These are phyloP conservation scores for Russula dissimulans DNA, from an alignment of 768 basidiomycete genomes.

Conservation along the genomic window DNA sequence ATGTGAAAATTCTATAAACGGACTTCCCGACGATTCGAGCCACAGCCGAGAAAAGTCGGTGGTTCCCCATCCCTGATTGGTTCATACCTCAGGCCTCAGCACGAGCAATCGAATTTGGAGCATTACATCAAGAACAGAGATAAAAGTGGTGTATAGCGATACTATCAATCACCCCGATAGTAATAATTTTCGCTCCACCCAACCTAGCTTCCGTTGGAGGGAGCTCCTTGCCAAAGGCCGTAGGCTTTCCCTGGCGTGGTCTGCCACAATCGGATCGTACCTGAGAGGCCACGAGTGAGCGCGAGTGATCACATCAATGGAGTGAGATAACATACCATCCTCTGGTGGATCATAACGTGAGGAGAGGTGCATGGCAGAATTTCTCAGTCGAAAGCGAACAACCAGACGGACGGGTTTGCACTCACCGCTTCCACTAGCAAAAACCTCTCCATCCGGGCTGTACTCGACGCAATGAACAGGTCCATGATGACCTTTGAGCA, in stretches of 20 bases:
- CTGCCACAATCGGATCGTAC: slow-evolving; percentile 95
- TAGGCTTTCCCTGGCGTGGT: slow-evolving; percentile 90
- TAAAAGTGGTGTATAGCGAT: background rate
- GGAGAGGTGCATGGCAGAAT: background rate
- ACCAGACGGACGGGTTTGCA: slow-evolving; percentile 18
- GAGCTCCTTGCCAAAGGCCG: slow-evolving; percentile 74
- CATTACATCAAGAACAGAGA: slow-evolving; percentile 7
- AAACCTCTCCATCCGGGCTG: slow-evolving; percentile 95
- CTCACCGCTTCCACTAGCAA: slow-evolving; percentile 92
- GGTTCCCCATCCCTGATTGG: background rate
- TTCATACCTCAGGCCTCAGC: background rate
- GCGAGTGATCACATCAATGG: background rate
- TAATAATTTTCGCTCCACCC: background rate
- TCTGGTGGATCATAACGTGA: slow-evolving; percentile 35
- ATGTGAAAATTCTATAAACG: background rate
- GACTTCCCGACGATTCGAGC: background rate
- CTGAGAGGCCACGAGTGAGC: slow-evolving; percentile 30
- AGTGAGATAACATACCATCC: slow-evolving; percentile 47
- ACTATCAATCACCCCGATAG: slow-evolving; percentile 7
- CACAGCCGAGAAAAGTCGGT: background rate
- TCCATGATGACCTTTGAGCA: slow-evolving; percentile 94
- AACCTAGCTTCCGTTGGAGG: slow-evolving; percentile 32
- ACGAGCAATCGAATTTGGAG: background rate
- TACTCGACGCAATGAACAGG: slow-evolving; percentile 92
- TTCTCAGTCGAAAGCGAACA: slow-evolving; percentile 4